Percentiles rank a stretch among this genome's conserved stretches.
phyloP scores from a whole-genome alignment of 371 early-diverging fungal species.

The Lichtheimia hyalospora region DNA sequence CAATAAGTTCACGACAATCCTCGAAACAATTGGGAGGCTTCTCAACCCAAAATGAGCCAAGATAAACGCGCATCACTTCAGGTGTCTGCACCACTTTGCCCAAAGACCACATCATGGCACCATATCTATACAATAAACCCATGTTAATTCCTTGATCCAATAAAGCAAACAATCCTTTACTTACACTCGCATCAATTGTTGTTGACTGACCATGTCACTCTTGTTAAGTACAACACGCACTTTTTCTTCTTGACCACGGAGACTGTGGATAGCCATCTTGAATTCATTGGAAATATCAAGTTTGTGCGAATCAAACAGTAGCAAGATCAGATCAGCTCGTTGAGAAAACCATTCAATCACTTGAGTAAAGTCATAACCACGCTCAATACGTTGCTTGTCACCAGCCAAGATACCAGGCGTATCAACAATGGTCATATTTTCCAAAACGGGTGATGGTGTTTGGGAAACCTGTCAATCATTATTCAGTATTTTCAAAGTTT shows the following conservation, averaged over 20 bases:
- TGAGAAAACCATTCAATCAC: conserved; percentile 89
- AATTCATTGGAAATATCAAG: conserved; percentile 91
- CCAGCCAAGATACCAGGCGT: conserved; percentile 89
- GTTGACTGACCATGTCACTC: conserved; percentile 82
- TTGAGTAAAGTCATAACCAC: conserved; percentile 81
- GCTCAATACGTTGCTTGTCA: conserved; percentile 77
- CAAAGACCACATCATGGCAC: conserved; percentile 93
- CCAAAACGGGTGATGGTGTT: conserved; percentile 67
- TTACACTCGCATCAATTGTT: conserved; percentile 89
- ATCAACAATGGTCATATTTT: conserved; percentile 84
- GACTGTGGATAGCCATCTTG: conserved; percentile 73
- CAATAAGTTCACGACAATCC: conserved; percentile 72
- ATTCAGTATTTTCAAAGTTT: background rate
- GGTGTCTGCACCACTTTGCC: conserved; percentile 88
- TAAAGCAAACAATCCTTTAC: conserved; percentile 11
- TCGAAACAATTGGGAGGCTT: conserved; percentile 71
- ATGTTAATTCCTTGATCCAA: too few relatives aligned
- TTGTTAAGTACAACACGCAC: conserved; percentile 85
- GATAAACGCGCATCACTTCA: conserved; percentile 85
- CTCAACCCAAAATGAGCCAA: conserved; percentile 81
- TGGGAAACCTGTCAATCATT: conserved; percentile 62
- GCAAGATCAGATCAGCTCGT: conserved; percentile 78
- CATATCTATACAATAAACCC: conserved; percentile 51
- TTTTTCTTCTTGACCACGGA: conserved; percentile 85
- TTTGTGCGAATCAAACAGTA: conserved; percentile 88